phyloP scores from a whole-genome alignment of 2,329 filamentous ascomycete species.

The Colletotrichum cordylinicola region DNA sequence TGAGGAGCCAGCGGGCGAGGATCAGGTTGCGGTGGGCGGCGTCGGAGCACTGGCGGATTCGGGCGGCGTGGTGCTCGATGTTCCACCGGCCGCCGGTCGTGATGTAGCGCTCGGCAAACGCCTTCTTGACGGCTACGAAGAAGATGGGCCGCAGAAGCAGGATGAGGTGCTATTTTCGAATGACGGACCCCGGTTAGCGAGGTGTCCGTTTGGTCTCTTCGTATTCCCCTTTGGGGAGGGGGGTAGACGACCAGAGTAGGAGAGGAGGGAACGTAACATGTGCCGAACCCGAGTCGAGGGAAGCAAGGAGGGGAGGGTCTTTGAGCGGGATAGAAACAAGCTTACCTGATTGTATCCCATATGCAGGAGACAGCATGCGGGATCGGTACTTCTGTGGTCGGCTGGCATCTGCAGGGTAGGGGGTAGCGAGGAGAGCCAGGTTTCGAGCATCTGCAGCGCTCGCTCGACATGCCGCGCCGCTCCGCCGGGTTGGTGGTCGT shows the following conservation, averaged over 20 bases:
- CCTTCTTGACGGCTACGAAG: conserved; percentile 51
- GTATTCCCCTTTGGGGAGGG: neutral
- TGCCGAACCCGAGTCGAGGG: neutral
- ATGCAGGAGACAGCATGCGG: conserved; percentile 50
- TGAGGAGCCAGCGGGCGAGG: conserved; percentile 45
- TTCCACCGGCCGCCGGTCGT: conserved; percentile 27
- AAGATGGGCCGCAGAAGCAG: conserved; percentile 54
- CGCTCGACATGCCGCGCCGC: conserved; percentile 40
- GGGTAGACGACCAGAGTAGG: neutral
- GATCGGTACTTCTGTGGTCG: conserved; percentile 41
- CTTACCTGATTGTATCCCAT: conserved; percentile 49
- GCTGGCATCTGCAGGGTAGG: conserved; percentile 40
- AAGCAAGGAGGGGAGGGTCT: conserved; percentile 30
- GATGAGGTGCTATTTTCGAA: conserved; percentile 46
- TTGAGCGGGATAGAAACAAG: neutral
- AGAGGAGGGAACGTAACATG: neutral
- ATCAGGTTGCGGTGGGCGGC: conserved; percentile 52
- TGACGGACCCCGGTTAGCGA: neutral
- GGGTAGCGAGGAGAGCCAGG: conserved; percentile 46
- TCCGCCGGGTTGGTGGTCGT: conserved; percentile 26
- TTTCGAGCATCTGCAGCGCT: conserved; percentile 45
- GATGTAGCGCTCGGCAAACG: conserved; percentile 46
- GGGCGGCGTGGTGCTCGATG: conserved; percentile 32
- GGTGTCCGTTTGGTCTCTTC: neutral
- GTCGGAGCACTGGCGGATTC: conserved; percentile 44